Evolutionary conservation across 2,329 filamentous ascomycete species (phyloP), one percentile per base, ranked within the genome.

Genomic region (Fusarium staphyleae): DNA sequence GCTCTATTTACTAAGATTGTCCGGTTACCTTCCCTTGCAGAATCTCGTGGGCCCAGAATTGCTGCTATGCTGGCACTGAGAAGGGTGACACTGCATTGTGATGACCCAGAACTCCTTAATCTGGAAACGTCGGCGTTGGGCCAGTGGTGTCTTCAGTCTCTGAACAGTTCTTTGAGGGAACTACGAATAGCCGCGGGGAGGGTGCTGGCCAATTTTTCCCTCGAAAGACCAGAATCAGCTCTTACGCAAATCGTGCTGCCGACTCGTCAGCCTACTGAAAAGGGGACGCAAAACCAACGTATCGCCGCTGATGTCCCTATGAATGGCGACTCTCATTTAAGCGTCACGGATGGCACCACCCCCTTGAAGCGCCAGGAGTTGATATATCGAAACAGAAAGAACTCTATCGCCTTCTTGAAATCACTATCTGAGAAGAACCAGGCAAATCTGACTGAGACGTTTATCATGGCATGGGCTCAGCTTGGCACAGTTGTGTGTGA

Each of bases 161-260:
- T 98, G 32, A 87, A 88, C 59, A 96, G 93, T 72, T 96, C 93
- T 1, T 73, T 91, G 15, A 84, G 93, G 68, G 95, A 98, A 70
- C 77, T 98, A 22, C 87, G 93, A 26, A 84, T 97, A 64, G 88
- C 88, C 30, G 89, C 93, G 52, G 89, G 88, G 29, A 82, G 84
- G 54, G 85, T 87, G 0, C 70, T 93, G 19, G 79, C 86, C 40
- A 77, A 81, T 0, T 96, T 95, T 70, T 74, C 93, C 29, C 77
- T 68, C 0, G 60, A 57, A 8, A 68, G 57, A 28, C 52, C 63
- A 3, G 59, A 60, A 2, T 30, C 51, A n/a, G 16, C 14, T 15
- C 36, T 54, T 8, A 30, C 52, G 16, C 62, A 42, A 6, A 43
- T 63, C 22, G 19, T 45, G 16, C 26, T 57, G 29, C 52, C 51